Conservation (phyloP, 225 moss, liverwort and hornwort species). For the Antitrichia curtipendula region DNA sequence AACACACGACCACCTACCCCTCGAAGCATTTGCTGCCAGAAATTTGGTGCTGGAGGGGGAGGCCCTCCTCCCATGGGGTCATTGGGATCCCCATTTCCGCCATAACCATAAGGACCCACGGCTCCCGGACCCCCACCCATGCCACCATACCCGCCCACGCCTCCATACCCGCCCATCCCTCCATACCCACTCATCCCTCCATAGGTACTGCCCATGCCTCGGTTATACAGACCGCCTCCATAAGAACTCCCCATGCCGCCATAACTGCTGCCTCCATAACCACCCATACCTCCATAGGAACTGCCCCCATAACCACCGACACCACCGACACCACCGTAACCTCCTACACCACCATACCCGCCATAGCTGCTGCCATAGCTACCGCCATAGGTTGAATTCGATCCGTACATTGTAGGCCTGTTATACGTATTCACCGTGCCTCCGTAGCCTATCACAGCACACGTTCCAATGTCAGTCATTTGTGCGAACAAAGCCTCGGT, state of each 20-base stretch:
- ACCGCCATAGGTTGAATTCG: conserved; percentile 24
- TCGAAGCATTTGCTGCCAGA: conserved; percentile 85
- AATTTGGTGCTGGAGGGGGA: conserved; percentile 67
- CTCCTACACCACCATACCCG: background rate
- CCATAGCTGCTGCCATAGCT: conserved; percentile 27
- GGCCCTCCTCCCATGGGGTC: conserved; percentile 73
- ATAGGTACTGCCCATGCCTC: conserved; percentile 14
- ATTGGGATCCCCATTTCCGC: conserved; percentile 79
- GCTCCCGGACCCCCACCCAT: conserved; percentile 41
- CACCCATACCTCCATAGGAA: conserved; percentile 19
- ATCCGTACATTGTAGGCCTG: conserved; percentile 49
- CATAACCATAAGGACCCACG: conserved; percentile 54
- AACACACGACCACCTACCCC: conserved; percentile 64
- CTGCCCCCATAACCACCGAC: conserved; percentile 14
- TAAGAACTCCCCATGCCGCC: conserved; percentile 34
- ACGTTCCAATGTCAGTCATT: background rate
- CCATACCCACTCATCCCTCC: conserved; percentile 41
- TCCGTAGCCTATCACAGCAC: conserved; percentile 36
- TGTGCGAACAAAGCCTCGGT: background rate
- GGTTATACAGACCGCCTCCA: conserved; percentile 4
- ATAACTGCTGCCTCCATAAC: conserved; percentile 33
- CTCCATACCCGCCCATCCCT: conserved; percentile 43
- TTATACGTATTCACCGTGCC: conserved; percentile 48
- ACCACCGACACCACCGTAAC: background rate
- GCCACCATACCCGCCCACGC: conserved; percentile 39